Base-by-base conservation (phyloP, 768 basidiomycete species). In the Leccinum subtestaceum region DNA sequence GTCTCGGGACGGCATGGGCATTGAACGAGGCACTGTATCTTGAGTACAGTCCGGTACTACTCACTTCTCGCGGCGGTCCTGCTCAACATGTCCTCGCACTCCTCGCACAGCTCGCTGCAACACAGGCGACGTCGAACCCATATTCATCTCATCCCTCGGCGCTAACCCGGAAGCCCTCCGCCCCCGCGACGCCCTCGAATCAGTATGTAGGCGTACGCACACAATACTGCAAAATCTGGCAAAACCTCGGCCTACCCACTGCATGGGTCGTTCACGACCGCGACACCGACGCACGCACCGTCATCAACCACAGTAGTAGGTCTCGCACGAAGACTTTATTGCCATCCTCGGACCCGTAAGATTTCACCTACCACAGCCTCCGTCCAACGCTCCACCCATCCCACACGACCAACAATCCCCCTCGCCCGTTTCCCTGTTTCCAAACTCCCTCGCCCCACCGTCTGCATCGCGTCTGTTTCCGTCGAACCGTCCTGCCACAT, bases 281-380 rank as follows among this genome's bases (percentile, higher is more conserved):
- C 88, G 66, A 88, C 59, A 80, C n/a, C n/a, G n/a, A n/a, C n/a
- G n/a, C n/a, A n/a, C n/a, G 84, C 43, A 87, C 89, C 13, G 85
- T 92, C 53, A 84, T 93, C 64, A 91, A 94, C 72, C 90, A 94
- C 74, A 94, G n/a, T n/a, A n/a, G n/a, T n/a, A n/a, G n/a, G n/a
- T n/a, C n/a, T n/a, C n/a, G n/a, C n/a, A n/a, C n/a, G n/a, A n/a
- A n/a, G n/a, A n/a, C n/a, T n/a, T n/a, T n/a, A n/a, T n/a, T n/a
- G n/a, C n/a, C n/a, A n/a, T n/a, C n/a, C n/a, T n/a, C n/a, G n/a
- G n/a, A n/a, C n/a, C n/a, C n/a, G n/a, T n/a, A n/a, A n/a, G n/a
- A n/a, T n/a, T n/a, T n/a, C n/a, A n/a, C n/a, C n/a, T n/a, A n/a
- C n/a, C n/a, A n/a, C n/a, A n/a, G n/a, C n/a, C n/a, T n/a, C n/a